These are phyloP conservation scores for Mycena chlorophos DNA, from an alignment of 768 basidiomycete species.

Conservation along the genomic window DNA sequence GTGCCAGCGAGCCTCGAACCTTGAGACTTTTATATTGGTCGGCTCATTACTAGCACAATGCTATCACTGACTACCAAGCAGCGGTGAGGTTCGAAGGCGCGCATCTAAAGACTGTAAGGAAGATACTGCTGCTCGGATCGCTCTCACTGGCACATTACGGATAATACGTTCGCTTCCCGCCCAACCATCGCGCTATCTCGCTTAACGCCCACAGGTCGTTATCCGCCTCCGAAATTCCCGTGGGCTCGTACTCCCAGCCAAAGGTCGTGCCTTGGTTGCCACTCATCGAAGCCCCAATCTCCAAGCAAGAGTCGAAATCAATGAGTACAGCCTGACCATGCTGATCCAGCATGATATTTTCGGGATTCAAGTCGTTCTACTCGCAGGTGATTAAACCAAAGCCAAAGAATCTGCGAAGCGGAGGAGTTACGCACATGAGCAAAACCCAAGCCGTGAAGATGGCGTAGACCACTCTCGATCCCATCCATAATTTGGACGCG, in stretches of 20 bases:
- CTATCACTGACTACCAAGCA: too few species aligned
- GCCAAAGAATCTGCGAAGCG: not conserved
- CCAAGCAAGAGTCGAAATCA: slow-evolving; percentile 4
- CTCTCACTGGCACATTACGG: too few species aligned
- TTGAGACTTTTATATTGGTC: too few species aligned
- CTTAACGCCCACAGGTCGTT: slow-evolving; percentile 4
- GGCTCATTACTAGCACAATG: too few species aligned
- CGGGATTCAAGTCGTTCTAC: slow-evolving; percentile 4
- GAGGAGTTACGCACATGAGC: slow-evolving; percentile 1
- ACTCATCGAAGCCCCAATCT: not conserved
- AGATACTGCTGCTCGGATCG: too few species aligned
- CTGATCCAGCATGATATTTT: slow-evolving; percentile 3
- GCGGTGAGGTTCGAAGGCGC: too few species aligned
- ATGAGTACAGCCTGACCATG: not conserved
- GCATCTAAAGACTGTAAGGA: too few species aligned
- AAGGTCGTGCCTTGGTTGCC: not conserved
- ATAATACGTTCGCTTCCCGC: not conserved
- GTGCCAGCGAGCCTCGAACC: too few species aligned
- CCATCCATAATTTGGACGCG: slow-evolving; percentile 1
- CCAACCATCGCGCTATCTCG: not conserved
- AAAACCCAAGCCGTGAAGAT: slow-evolving; percentile 1
- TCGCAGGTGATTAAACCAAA: too few species aligned
- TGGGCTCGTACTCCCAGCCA: not conserved
- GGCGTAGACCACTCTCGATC: not conserved
- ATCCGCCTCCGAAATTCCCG: not conserved